Evolutionary conservation across 441 rosid genomes (phyloP).

Genomic region (Euphorbia schlechtendalii): DNA sequence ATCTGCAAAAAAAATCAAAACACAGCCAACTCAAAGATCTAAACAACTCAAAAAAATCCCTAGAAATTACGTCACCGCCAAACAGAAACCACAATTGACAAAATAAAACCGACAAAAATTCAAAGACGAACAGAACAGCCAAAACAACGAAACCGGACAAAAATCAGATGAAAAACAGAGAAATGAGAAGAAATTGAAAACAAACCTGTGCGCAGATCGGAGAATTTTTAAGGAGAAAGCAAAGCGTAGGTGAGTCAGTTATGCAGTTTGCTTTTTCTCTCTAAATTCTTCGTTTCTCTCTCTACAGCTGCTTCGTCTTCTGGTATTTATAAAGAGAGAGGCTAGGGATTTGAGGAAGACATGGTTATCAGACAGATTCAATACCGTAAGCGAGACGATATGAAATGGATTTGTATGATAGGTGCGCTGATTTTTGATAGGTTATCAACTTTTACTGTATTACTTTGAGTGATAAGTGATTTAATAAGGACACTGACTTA

Average conservation of each 20-base stretch:
- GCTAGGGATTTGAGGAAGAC: slow-evolving; percentile 47
- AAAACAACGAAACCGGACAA: background rate
- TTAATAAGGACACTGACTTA: fast-evolving
- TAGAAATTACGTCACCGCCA: background rate
- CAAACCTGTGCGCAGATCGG: slow-evolving; percentile 29
- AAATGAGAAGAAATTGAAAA: slow-evolving; percentile 2
- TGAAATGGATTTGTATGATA: slow-evolving; percentile 20
- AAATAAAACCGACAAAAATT: background rate
- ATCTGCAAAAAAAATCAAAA: slow-evolving; percentile 6
- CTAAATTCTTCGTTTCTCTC: slow-evolving; percentile 13
- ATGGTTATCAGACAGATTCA: slow-evolving; percentile 32
- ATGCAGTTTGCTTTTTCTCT: slow-evolving; percentile 2
- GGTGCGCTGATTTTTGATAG: slow-evolving; percentile 8
- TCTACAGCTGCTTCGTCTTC: background rate
- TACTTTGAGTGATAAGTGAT: fast-evolving
- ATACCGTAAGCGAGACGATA: slow-evolving; percentile 37
- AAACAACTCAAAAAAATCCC: slow-evolving; percentile 7
- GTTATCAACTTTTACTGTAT: fast-evolving
- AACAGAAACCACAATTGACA: background rate
- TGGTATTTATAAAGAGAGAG: slow-evolving; percentile 28
- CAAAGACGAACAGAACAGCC: background rate
- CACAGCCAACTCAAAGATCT: slow-evolving; percentile 18
- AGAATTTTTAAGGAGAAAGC: slow-evolving; percentile 14
- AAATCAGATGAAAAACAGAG: background rate
- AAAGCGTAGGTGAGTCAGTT: background rate